phyloP scores from a whole-genome alignment of 306 rosid species.

The Rosa multiflora region DNA sequence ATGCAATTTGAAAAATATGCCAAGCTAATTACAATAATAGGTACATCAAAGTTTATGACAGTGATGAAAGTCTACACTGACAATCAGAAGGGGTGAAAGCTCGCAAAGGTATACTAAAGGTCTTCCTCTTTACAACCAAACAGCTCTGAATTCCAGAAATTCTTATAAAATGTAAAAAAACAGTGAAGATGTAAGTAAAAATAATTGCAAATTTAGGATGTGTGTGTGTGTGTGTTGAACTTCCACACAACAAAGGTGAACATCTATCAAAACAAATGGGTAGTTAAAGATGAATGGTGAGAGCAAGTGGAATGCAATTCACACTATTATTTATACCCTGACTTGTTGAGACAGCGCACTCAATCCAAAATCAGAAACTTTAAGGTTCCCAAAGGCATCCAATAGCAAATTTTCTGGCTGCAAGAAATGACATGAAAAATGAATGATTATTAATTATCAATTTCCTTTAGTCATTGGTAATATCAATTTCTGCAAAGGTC shows the following conservation, averaged over 20 bases:
- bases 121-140: neutral
- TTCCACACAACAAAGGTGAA: slow-evolving; percentile 12
- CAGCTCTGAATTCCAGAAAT: neutral
- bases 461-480: neutral
- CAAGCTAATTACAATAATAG: neutral
- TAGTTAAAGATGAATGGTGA: slow-evolving; percentile 15
- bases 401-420: slow-evolving; percentile 97
- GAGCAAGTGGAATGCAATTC: slow-evolving; percentile 25
- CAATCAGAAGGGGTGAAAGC: neutral
- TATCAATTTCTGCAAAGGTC: neutral
- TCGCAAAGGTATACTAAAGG: neutral
- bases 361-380: slow-evolving; percentile 97
- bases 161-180: neutral
- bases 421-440: slow-evolving; percentile 9
- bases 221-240: neutral
- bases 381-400: slow-evolving; percentile 79
- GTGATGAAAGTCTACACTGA: neutral
- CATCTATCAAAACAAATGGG: slow-evolving; percentile 20
- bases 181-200: neutral
- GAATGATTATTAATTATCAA: neutral
- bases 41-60: neutral
- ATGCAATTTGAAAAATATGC: slow-evolving; percentile 1
- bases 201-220: neutral
- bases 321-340: slow-evolving; percentile 51
- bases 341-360: slow-evolving; percentile 97